These are phyloP conservation scores for Aspergillus sclerotialis DNA, from an alignment of 2,329 filamentous ascomycete species.

Conservation along the genomic window DNA sequence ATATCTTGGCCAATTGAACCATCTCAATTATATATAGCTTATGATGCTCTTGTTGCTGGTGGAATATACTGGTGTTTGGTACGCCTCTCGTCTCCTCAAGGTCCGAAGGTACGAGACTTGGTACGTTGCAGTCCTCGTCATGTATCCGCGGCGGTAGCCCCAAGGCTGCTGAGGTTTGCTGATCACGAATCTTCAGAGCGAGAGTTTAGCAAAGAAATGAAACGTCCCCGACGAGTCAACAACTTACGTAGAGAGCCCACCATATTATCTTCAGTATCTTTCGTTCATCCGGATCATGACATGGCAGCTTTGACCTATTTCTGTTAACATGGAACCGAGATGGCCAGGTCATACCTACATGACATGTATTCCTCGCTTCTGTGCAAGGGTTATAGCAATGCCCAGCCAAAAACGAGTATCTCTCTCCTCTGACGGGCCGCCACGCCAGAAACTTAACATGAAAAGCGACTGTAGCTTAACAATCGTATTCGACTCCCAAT, in stretches of 20 bases:
- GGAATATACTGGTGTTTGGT: slow-evolving; percentile 18
- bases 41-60: slow-evolving; percentile 27
- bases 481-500: slow-evolving; percentile 46
- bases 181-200: slow-evolving; percentile 35
- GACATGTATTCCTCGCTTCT: slow-evolving; percentile 38
- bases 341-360: slow-evolving; percentile 14
- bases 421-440: slow-evolving; percentile 42
- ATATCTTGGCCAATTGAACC: slow-evolving; percentile 30
- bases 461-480: slow-evolving; percentile 47
- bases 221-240: background rate
- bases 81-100: slow-evolving; percentile 27
- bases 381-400: slow-evolving; percentile 45
- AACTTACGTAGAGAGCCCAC: slow-evolving; percentile 46
- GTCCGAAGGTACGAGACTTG: slow-evolving; percentile 30
- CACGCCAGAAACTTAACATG: slow-evolving; percentile 51
- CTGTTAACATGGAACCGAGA: slow-evolving; percentile 1
- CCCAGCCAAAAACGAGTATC: slow-evolving; percentile 47
- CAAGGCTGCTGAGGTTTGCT: slow-evolving; percentile 40
- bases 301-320: slow-evolving; percentile 23
- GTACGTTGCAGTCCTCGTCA: slow-evolving; percentile 45
- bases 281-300: slow-evolving; percentile 22
- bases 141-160: slow-evolving; percentile 43
- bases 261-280: slow-evolving; percentile 44
- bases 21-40: slow-evolving; percentile 31
- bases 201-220: background rate